Evolutionary conservation across 2,329 filamentous ascomycete species (phyloP).

Genomic region (Fusarium foetens): DNA sequence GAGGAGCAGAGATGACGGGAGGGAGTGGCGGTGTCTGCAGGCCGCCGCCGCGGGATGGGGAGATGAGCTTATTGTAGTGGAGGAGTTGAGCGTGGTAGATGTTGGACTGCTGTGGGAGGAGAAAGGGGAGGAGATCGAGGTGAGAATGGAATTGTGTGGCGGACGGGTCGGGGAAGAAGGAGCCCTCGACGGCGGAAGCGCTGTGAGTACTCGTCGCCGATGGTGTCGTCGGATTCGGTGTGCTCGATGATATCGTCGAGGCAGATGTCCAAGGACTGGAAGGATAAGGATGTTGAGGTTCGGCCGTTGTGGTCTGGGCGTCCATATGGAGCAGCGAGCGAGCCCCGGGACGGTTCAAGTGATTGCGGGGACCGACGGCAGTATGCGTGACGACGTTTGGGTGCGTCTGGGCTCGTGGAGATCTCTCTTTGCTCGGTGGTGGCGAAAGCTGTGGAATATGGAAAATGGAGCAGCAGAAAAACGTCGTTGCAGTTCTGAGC

Average conservation of each 20-base stretch:
- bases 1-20: conserved; percentile 64
- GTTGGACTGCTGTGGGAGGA: conserved; percentile 68
- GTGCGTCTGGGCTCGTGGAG: conserved; percentile 30
- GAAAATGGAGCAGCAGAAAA: conserved; percentile 24
- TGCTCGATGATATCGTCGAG: conserved; percentile 44
- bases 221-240: conserved; percentile 41
- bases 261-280: conserved; percentile 46
- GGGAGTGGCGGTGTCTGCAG: conserved; percentile 66
- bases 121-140: conserved; percentile 65
- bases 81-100: conserved; percentile 71
- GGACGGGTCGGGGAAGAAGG: conserved; percentile 46
- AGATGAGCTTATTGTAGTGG: conserved; percentile 73
- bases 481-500: conserved; percentile 23
- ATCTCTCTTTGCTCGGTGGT: conserved; percentile 27
- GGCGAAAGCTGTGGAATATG: conserved; percentile 31
- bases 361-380: conserved; percentile 40
- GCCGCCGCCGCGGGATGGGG: conserved; percentile 65
- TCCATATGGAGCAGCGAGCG: conserved; percentile 53
- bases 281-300: conserved; percentile 53
- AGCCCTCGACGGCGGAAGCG: conserved; percentile 46
- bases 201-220: conserved; percentile 43
- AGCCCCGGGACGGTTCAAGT: conserved; percentile 43
- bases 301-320: conserved; percentile 51
- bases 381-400: conserved; percentile 37
- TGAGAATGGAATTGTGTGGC: conserved; percentile 53